Evolutionary conservation across 768 basidiomycete species (phyloP).

Genomic region (Kwoniella dendrophila): DNA sequence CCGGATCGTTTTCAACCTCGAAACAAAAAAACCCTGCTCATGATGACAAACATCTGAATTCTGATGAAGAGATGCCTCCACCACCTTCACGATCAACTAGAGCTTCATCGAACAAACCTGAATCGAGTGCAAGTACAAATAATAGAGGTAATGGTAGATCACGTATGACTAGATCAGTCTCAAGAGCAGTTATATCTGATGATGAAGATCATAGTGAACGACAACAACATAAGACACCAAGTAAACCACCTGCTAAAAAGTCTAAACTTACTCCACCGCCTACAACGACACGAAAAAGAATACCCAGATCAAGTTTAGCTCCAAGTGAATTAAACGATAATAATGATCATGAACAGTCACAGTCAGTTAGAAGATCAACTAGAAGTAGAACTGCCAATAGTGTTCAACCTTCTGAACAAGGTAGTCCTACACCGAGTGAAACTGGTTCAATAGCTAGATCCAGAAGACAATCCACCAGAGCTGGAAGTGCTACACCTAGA

Average conservation of each 20-base stretch:
- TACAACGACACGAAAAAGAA: too few species aligned
- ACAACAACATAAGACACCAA: background rate
- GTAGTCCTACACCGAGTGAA: slow-evolving; percentile 36
- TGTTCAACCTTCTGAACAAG: slow-evolving; percentile 22
- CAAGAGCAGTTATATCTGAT: slow-evolving; percentile 31
- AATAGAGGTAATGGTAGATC: slow-evolving; percentile 11
- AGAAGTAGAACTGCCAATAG: slow-evolving; percentile 13
- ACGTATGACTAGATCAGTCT: slow-evolving; percentile 38
- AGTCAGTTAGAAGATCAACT: slow-evolving; percentile 19
- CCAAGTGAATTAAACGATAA: slow-evolving; percentile 19
- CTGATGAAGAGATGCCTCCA: slow-evolving; percentile 21
- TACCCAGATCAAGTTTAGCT: slow-evolving; percentile 21
- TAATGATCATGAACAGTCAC: background rate
- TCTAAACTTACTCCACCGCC: too few species aligned
- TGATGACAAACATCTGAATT: too few species aligned
- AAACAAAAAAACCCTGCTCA: too few species aligned
- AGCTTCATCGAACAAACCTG: background rate
- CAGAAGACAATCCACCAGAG: slow-evolving; percentile 13
- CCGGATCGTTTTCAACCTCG: slow-evolving; percentile 18
- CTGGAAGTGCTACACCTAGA: slow-evolving; percentile 30
- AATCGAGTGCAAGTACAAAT: too few species aligned
- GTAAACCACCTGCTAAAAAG: slow-evolving; percentile 1
- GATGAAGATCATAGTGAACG: slow-evolving; percentile 23
- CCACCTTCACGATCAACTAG: slow-evolving; percentile 8
- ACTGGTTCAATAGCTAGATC: background rate